Evolutionary conservation across 352 stramenopile genomes (phyloP), one percentile per base, ranked within the genome.

Genomic region (Thalassiosira sp.): DNA sequence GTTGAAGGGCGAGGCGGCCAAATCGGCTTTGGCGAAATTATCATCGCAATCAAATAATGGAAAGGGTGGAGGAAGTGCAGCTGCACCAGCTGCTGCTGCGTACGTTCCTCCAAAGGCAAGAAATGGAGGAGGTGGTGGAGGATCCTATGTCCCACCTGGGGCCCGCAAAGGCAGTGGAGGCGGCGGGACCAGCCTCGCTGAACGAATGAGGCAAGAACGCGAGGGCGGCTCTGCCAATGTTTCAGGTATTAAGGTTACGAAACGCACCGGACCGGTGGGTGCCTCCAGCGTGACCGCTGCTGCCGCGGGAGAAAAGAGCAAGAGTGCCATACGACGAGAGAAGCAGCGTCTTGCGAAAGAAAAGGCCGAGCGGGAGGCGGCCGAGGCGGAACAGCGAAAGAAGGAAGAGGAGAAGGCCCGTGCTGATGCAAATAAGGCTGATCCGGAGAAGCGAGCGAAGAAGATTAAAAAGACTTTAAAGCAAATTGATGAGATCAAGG

Each of bases 181-280:
- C 95, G 85, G 95, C 87, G 66, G 98, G 95, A 82, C 88, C 87
- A 67, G 93, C 91, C 89, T 99, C 22, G 95, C 96, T 3, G 96
- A 97, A 37, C 90, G 97, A 63, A 97, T 98, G 91, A 86, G 94
- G 61, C 76, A 85, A 33, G 91, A 95, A 83, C 84, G 90, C 18
- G 90, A 94, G 62, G 85, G 79, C 25, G 87, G 72, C 15, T 28
- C 54, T 11, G 49, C 40, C 1, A 59, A 69, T 24, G 57, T 76
- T n/a, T 46, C 64, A 3, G 72, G 20, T n/a, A 54, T 56, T 28
- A 87, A 89, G 46, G 74, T 89, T 1, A 79, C 59, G 52, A 49
- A 81, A 82, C 25, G 59, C 15, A 54, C 69, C n/a, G 35, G 72
- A 72, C 31, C 81, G 52, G n/a, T 70, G 10, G 40, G 53, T 42